Base-by-base conservation (phyloP, 1,284 basidiomycete genomes). In the Cutaneotrichosporon daszewskae region DNA sequence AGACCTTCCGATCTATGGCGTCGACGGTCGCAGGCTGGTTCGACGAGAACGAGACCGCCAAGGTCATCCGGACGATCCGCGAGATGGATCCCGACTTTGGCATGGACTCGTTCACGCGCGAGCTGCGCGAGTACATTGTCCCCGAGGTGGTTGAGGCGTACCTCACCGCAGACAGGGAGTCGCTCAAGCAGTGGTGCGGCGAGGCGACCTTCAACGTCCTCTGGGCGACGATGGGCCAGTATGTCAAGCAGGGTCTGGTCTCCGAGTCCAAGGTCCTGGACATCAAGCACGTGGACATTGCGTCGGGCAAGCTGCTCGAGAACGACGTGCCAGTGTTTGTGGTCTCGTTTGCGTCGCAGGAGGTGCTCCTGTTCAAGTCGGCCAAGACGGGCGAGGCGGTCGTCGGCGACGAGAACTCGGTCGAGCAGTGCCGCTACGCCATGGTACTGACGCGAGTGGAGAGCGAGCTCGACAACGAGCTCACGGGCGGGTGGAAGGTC, bases 141-240 rank as follows among this genome's bases (percentile, higher is more conserved):
- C 95, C 95, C 0, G 95, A 99, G 67, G 81, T 99, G 6, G 88
- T 99, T 8, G 95, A 99, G 65, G 90, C 91, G 17, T 97, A 95
- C 68, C 72, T 97, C 55, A 83, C 79, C 41, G 91, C 88, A 10
- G 92, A 96, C 62, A 79, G 83, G 59, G 85, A 90, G 62, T 75
- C 85, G 6, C 74, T 99, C 56, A 81, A 80, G 62, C 81, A 81
- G 58, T 99, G 95, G 95, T 96, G 91, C 68, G 82, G 87, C 25
- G 95, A 99, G 73, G 95, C 89, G 87, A 91, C 90, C 3, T 90
- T 91, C 71, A 97, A 96, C 62, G 87, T 98, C 11, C 77, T 97
- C 3, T 95, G 92, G 85, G 94, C 94, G 3, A 95, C 91, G 3
- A 86, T 99, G 80, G 90, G 95, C 59, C 85, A 89, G 56, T 97